A percentile compares a stretch with the other conserved stretches of the same genome.
Conservation (phyloP, 371 early-diverging fungal species). For the Mucor velutinosus region DNA sequence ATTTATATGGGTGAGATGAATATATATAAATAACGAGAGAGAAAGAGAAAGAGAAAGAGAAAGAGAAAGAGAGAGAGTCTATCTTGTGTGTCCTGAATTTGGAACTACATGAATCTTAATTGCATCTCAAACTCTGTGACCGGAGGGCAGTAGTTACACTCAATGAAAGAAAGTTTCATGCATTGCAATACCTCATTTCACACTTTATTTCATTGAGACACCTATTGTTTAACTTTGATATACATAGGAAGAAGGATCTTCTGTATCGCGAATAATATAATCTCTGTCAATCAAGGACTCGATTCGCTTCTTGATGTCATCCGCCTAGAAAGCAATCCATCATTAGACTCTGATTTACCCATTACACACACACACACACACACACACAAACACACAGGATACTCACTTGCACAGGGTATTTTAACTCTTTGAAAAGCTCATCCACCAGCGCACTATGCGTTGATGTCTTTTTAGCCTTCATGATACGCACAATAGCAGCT, state of each 20-base stretch:
- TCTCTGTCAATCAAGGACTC: conserved; percentile 93
- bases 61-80: neutral
- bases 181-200: neutral
- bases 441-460: conserved; percentile 69
- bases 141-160: neutral
- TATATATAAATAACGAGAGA: neutral
- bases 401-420: conserved; percentile 77
- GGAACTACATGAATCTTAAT: neutral
- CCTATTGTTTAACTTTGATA: conserved; percentile 21
- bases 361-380: neutral
- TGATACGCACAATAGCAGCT: conserved; percentile 93
- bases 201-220: neutral
- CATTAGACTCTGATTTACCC: neutral
- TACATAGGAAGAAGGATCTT: conserved; percentile 29
- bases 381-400: neutral
- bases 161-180: neutral
- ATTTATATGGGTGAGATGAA: neutral
- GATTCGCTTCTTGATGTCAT: conserved; percentile 85
- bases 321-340: conserved; percentile 43
- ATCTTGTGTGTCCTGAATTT: neutral
- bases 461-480: conserved; percentile 84
- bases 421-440: conserved; percentile 74
- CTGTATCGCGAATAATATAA: conserved; percentile 80
- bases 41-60: neutral
- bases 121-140: neutral